A percentile compares a stretch with the other conserved stretches of the same genome.
phyloP scores from a whole-genome alignment of 192 early-diverging fungal genomes.

The Lunasporangiospora selenospora region DNA sequence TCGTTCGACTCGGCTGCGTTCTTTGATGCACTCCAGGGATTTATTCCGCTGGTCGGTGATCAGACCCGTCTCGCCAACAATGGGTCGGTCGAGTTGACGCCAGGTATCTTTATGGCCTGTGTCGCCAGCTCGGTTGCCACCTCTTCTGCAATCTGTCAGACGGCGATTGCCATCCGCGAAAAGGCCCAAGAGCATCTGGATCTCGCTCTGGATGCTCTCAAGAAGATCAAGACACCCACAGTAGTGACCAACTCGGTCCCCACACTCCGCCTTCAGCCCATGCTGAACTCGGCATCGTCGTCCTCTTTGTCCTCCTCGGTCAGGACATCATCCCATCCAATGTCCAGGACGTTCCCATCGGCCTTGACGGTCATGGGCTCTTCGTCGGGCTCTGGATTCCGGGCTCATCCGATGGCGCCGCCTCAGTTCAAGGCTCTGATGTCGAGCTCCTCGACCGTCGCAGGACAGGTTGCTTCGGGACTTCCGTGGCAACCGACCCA shows the following conservation, averaged over 20 bases:
- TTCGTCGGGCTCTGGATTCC: background rate
- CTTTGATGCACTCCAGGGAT: background rate
- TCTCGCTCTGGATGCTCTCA: background rate
- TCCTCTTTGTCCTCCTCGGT: background rate
- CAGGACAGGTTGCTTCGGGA: slow-evolving; percentile 2
- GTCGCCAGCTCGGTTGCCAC: slow-evolving; percentile 20
- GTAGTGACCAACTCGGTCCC: no score
- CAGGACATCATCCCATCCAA: background rate
- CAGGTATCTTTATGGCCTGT: slow-evolving; percentile 30
- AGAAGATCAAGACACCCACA: background rate
- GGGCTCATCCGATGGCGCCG: slow-evolving; percentile 5
- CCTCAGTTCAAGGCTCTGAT: slow-evolving; percentile 25
- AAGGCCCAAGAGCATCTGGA: background rate
- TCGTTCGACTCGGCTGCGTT: background rate
- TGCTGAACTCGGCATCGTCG: no score
- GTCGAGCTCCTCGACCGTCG: slow-evolving; percentile 10
- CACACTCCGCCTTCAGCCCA: no score
- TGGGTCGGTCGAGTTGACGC: slow-evolving; percentile 12
- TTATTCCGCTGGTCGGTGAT: background rate
- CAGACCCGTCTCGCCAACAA: no score
- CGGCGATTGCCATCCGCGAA: slow-evolving; percentile 8
- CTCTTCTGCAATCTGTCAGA: slow-evolving; percentile 27
- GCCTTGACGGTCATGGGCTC: slow-evolving; percentile 1
- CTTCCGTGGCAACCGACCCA: slow-evolving; percentile 35
- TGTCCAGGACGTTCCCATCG: background rate